Evolutionary conservation across 2,329 filamentous ascomycete genomes (phyloP).

Genomic region (Microcyclosporella mali): DNA sequence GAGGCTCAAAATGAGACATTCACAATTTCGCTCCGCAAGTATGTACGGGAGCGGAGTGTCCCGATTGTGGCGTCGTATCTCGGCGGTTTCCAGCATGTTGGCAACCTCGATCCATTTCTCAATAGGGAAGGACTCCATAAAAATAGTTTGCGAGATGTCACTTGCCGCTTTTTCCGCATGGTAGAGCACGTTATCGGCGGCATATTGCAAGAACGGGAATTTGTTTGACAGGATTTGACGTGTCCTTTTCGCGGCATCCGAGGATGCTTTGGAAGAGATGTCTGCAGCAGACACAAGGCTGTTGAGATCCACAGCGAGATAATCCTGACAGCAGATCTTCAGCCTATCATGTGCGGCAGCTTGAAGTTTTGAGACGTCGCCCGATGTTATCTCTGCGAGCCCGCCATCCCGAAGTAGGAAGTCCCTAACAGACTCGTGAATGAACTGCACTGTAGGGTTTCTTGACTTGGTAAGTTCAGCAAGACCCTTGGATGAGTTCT

Average conservation of each 20-base stretch:
- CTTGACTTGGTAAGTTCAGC: conserved; percentile 37
- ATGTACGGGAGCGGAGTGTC: conserved; percentile 32
- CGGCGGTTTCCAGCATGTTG: conserved; percentile 30
- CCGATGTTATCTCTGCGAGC: conserved; percentile 26
- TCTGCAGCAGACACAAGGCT: not conserved
- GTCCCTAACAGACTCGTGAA: conserved; percentile 48
- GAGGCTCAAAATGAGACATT: conserved; percentile 4
- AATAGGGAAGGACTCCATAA: conserved; percentile 29
- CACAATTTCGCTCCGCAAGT: conserved; percentile 29
- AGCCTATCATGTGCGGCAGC: conserved; percentile 16
- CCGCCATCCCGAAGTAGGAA: conserved; percentile 40
- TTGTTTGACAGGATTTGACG: conserved; percentile 17
- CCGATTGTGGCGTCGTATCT: conserved; percentile 23
- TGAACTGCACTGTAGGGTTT: conserved; percentile 44
- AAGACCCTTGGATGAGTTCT: conserved; percentile 47
- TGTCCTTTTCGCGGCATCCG: conserved; percentile 4
- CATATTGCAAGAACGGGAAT: conserved; percentile 46
- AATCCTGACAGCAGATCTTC: conserved; percentile 11
- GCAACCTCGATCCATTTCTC: conserved; percentile 27
- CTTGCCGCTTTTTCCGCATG: conserved; percentile 37
- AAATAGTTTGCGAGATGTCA: conserved; percentile 25
- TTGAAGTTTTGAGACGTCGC: not conserved
- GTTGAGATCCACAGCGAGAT: conserved; percentile 5
- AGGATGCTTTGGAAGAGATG: not conserved
- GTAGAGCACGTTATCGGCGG: conserved; percentile 34